These are phyloP conservation scores for Trypanosoma vivax DNA, from an alignment of 208 protist genomes.

Conservation along the genomic window DNA sequence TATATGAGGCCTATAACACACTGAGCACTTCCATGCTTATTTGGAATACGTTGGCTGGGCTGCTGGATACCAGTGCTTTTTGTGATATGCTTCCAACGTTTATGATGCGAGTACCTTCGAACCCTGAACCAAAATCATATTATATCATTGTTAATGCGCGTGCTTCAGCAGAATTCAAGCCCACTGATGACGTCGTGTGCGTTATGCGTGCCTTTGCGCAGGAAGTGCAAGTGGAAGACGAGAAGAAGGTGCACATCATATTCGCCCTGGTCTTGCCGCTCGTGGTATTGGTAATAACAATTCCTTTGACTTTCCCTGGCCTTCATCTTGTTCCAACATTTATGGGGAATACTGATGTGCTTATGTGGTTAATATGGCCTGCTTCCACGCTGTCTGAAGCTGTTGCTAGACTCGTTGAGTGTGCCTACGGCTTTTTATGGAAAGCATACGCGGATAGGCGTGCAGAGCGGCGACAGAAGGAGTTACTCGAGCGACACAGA, in stretches of 20 bases:
- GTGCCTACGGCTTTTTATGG: constrained; percentile 6
- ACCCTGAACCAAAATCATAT: constrained; percentile 14
- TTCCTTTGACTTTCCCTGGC: constrained; percentile 36
- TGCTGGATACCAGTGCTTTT: constrained; percentile 59
- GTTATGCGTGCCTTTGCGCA: constrained; percentile 34
- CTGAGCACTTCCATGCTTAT: constrained; percentile 18
- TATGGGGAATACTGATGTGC: constrained; percentile 40
- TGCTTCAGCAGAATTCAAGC: neutral
- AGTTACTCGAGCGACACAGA: constrained; percentile 20
- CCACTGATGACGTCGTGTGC: constrained; percentile 15
- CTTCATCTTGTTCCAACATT: constrained; percentile 36
- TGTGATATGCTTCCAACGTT: constrained; percentile 52
- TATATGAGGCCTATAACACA: neutral
- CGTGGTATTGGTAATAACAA: constrained; percentile 40
- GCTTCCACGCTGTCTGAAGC: constrained; percentile 27
- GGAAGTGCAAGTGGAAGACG: constrained; percentile 17
- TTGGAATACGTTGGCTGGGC: constrained; percentile 42
- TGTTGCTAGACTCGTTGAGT: constrained; percentile 12
- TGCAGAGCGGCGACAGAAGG: constrained; percentile 11
- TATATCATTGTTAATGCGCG: constrained; percentile 30
- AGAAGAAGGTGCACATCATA: constrained; percentile 22
- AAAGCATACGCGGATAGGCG: constrained; percentile 16
- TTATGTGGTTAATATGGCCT: constrained; percentile 47
- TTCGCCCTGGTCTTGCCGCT: constrained; percentile 50
- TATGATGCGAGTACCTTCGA: constrained; percentile 34